These are phyloP conservation scores for Clarireedia monteithiana DNA, from an alignment of 2,329 filamentous ascomycete genomes.

Conservation along the genomic window DNA sequence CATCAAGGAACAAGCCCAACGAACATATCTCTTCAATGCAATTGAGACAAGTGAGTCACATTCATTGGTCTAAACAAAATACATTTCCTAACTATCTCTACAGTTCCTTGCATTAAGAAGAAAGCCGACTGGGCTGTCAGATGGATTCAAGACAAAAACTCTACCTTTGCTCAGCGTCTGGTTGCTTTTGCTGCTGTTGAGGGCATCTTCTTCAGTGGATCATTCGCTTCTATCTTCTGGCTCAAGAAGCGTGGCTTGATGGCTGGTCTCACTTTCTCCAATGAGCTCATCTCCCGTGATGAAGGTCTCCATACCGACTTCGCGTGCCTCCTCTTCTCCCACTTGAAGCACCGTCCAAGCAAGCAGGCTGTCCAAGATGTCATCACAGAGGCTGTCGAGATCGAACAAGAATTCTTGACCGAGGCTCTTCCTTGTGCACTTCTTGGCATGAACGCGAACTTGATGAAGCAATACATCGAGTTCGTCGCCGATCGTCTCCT, in stretches of 20 bases:
- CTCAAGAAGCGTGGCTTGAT: slow-evolving; percentile 99
- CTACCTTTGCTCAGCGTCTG: slow-evolving; percentile 89
- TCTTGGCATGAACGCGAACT: slow-evolving; percentile 91
- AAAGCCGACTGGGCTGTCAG: slow-evolving; percentile 97
- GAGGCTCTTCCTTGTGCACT: slow-evolving; percentile 89
- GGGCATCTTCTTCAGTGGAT: slow-evolving; percentile 99
- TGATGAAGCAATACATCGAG: slow-evolving; percentile 99
- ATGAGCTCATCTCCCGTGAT: slow-evolving; percentile 98
- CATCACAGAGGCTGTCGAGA: slow-evolving; percentile 86
- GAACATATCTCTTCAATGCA: slow-evolving; percentile 92
- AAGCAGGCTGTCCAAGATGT: slow-evolving; percentile 76
- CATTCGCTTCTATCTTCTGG: slow-evolving; percentile 99
- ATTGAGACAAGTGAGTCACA: slow-evolving; percentile 80
- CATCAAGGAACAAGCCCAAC: slow-evolving; percentile 94
- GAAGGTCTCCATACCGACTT: slow-evolving; percentile 99
- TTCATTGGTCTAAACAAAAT: not conserved
- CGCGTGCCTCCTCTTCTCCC: slow-evolving; percentile 94
- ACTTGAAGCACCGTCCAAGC: slow-evolving; percentile 84
- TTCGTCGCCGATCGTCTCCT: slow-evolving; percentile 96
- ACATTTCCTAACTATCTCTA: slow-evolving; percentile 23
- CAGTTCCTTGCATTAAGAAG: slow-evolving; percentile 91
- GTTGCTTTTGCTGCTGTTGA: slow-evolving; percentile 97
- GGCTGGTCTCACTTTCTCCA: slow-evolving; percentile 97
- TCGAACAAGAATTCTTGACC: slow-evolving; percentile 96
- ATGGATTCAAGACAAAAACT: slow-evolving; percentile 92